A percentile compares a stretch with the other conserved stretches of the same genome.
Evolutionary conservation across 1,284 basidiomycete species (phyloP).

Genomic region (Ceraceosorus bombacis): DNA sequence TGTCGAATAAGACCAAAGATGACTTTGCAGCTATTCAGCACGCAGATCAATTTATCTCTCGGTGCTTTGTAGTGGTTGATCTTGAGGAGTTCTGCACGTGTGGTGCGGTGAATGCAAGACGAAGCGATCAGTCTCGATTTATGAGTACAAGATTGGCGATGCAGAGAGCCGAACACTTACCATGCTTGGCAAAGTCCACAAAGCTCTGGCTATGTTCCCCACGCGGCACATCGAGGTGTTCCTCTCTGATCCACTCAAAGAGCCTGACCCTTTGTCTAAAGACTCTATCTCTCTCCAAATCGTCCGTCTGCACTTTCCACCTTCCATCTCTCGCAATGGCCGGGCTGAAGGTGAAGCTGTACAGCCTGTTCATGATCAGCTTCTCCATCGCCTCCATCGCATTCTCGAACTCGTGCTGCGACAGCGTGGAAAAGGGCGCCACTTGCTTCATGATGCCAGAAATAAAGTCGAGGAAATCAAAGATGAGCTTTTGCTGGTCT

Average conservation of each 20-base stretch:
- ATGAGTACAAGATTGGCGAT: not conserved
- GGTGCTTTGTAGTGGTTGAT: conserved; percentile 99
- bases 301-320: conserved; percentile 63
- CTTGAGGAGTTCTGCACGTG: conserved; percentile 61
- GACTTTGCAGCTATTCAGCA: conserved; percentile 96
- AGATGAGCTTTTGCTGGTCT: conserved; percentile 47
- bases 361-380: conserved; percentile 94
- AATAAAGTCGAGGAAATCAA: conserved; percentile 48
- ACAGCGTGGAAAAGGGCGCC: conserved; percentile 41
- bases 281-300: conserved; percentile 86
- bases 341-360: conserved; percentile 51
- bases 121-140: not conserved
- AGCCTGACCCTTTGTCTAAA: conserved; percentile 81
- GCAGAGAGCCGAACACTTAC: conserved; percentile 49
- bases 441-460: conserved; percentile 39
- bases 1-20: conserved; percentile 94
- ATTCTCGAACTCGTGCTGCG: conserved; percentile 83
- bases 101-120: not conserved
- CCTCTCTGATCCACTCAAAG: conserved; percentile 81
- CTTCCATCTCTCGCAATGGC: conserved; percentile 42
- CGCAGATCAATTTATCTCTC: conserved; percentile 93
- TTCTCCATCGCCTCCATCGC: conserved; percentile 99
- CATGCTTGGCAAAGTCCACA: conserved; percentile 86
- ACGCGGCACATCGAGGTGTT: conserved; percentile 65
- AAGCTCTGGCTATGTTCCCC: conserved; percentile 61